Evolutionary conservation across 192 early-diverging fungal species (phyloP), one percentile per base, ranked within the genome.

Genomic region (Coemansia sp.): DNA sequence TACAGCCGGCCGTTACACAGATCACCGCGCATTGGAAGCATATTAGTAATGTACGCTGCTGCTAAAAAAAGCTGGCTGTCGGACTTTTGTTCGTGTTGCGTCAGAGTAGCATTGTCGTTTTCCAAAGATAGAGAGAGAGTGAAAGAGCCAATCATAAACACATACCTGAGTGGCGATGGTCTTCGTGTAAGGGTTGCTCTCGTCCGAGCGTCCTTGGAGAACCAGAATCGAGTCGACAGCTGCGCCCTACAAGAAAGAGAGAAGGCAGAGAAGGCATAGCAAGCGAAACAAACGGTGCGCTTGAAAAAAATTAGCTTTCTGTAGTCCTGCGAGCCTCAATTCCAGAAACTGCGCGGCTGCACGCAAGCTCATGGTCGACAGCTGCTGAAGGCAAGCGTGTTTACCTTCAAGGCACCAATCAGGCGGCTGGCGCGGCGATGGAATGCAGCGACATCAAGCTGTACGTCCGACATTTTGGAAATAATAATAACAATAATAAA

Each of bases 121-220:
- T n/a, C n/a, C n/a, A 46, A 45, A 30, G 13, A 1, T 43, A 40
- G 24, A 42, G 30, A 3, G 48, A 26, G 3, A 44, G 14, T 13
- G 26, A 42, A 3, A 15, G 4, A 1, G 27, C 8, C 1, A n/a
- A 30, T 6, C 19, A 9, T 3, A 26, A 24, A 4, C 14, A 54
- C 55, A 41, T 85, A 85, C 85, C 75, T 86, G 83, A 34, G 79
- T 63, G 22, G 65, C 65, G 28, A 68, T 67, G 34, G 72, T 67
- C 55, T 74, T 74, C 39, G 52, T 63, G 42, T 74, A 74, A 36
- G 65, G 56, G 28, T 57, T 67, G 43, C 58, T 64, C 20, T 63
- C 65, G 44, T 66, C 56, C 9, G 60, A 47, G 20, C 57, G 51
- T 18, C 55, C 56, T 27, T 73, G 64, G 24, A 67, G 42, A 53